Percentiles rank a stretch among this genome's conserved stretches.
Conservation (phyloP, 176 grass and related monocot genomes). For the Melocanna baccifera region DNA sequence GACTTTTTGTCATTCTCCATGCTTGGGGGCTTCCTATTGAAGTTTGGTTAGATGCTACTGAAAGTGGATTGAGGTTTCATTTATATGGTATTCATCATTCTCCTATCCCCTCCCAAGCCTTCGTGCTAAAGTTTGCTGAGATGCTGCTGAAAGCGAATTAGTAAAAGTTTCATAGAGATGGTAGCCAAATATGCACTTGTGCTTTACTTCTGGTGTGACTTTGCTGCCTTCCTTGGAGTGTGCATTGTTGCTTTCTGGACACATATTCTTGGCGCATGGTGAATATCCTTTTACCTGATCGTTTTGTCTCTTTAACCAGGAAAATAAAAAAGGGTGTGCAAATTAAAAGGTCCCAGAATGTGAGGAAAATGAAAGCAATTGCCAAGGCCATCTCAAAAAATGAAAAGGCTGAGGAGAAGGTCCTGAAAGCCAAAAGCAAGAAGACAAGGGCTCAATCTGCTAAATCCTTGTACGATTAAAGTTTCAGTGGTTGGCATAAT, state of each 20-base stretch:
- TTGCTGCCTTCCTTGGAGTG: not conserved
- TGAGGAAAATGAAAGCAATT: constrained; percentile 67
- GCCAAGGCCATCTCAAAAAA: constrained; percentile 53
- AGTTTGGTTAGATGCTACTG: not conserved
- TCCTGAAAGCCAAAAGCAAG: constrained; percentile 68
- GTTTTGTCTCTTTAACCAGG: constrained; percentile 38
- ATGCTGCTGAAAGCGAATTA: not conserved
- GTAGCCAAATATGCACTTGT: not conserved
- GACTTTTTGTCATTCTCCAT: not conserved
- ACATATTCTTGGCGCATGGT: not conserved
- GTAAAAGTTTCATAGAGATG: not conserved
- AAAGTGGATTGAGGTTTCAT: not conserved
- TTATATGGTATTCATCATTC: not conserved
- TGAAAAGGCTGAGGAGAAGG: constrained; percentile 69
- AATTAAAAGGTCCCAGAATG: constrained; percentile 60
- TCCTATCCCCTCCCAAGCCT: not conserved
- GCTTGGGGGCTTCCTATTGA: not conserved
- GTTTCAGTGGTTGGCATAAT: not conserved
- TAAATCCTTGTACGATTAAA: constrained; percentile 77
- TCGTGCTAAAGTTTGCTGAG: not conserved
- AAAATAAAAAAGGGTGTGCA: constrained; percentile 76
- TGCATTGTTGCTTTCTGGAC: not conserved
- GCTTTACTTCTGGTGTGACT: not conserved
- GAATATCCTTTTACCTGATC: not conserved
- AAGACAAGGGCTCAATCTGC: constrained; percentile 72